Evolutionary conservation across 768 basidiomycete genomes (phyloP).

Genomic region (Hericium erinaceus): DNA sequence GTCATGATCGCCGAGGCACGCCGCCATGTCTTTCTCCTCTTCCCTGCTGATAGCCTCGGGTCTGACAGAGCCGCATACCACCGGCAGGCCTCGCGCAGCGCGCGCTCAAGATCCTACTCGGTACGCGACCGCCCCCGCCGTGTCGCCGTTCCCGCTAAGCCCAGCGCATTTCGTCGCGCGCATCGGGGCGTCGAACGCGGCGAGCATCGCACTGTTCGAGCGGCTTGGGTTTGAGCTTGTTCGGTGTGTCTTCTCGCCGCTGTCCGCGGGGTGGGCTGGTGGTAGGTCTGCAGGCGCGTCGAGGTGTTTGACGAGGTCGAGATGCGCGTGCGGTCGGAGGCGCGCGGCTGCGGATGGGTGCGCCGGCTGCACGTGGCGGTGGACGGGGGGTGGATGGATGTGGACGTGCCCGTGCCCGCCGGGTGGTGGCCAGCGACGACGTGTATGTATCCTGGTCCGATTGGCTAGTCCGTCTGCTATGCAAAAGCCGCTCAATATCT

Average conservation of each 20-base stretch:
- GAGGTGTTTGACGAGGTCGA: slow-evolving; percentile 81
- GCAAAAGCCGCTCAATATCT: no score
- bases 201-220: slow-evolving; percentile 66
- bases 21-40: not conserved
- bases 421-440: no score
- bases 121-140: slow-evolving; percentile 40
- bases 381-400: slow-evolving; percentile 4
- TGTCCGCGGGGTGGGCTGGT: no score
- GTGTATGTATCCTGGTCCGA: no score
- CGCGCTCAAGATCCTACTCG: slow-evolving; percentile 56
- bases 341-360: no score
- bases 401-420: slow-evolving; percentile 3
- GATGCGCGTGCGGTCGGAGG: slow-evolving; percentile 37
- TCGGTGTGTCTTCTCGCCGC: slow-evolving; percentile 26
- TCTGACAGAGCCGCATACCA: slow-evolving; percentile 52
- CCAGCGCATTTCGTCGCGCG: slow-evolving; percentile 52
- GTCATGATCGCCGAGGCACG: slow-evolving; percentile 83
- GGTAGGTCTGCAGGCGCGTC: slow-evolving; percentile 20
- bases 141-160: slow-evolving; percentile 29
- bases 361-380: not conserved
- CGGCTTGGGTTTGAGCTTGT: slow-evolving; percentile 67
- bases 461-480: no score
- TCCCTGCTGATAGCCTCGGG: not conserved
- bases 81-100: slow-evolving; percentile 57
- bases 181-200: slow-evolving; percentile 57